phyloP scores from a whole-genome alignment of 169 alveolate genomes.

The Eimeria acervulina region DNA sequence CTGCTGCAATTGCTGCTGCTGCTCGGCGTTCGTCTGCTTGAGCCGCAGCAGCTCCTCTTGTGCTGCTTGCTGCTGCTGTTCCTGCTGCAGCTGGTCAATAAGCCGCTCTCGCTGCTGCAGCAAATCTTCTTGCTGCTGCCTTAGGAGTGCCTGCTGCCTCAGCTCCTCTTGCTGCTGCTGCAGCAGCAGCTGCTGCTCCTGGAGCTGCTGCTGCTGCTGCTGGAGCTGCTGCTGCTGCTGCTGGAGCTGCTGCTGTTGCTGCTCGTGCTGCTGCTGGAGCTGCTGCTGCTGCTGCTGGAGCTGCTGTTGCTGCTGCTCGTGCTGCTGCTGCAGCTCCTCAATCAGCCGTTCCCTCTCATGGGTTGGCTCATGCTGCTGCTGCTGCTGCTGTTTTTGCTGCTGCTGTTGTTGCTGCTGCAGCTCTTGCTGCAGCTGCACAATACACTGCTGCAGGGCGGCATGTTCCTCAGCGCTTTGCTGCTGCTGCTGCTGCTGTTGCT shows the following conservation, averaged over 20 bases:
- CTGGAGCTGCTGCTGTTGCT: constrained; percentile 5
- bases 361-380: not conserved
- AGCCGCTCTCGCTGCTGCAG: not conserved
- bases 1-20: constrained; percentile 3
- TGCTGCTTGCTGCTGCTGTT: not conserved
- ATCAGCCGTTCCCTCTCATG: not conserved
- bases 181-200: not conserved
- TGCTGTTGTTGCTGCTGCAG: constrained; percentile 59
- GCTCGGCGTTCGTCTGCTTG: not conserved
- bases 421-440: constrained; percentile 28
- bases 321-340: not conserved
- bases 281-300: not conserved
- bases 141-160: not conserved
- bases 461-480: constrained; percentile 13
- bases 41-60: constrained; percentile 5
- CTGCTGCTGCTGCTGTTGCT: constrained; percentile 16
- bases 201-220: not conserved
- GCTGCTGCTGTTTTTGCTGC: not conserved
- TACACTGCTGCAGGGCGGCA: not conserved
- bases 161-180: constrained; percentile 3
- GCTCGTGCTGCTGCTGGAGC: not conserved
- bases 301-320: not conserved
- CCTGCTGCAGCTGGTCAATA: constrained; percentile 32
- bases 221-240: constrained; percentile 20
- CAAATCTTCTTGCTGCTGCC: constrained; percentile 15